Evolutionary conservation across 2,329 filamentous ascomycete species (phyloP).

Genomic region (Claviceps humidiphila): DNA sequence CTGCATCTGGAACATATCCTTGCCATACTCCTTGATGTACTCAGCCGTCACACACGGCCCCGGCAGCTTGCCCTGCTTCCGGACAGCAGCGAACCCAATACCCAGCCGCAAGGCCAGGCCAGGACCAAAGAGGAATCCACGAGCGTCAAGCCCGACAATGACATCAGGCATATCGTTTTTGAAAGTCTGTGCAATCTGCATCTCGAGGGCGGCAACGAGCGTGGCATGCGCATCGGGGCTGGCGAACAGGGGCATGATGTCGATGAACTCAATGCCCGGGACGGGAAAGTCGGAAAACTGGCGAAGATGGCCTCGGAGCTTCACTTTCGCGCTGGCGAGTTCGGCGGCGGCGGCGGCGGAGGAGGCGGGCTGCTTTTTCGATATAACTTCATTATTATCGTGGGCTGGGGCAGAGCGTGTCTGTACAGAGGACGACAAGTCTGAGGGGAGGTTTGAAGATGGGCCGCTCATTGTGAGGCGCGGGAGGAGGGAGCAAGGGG

Average conservation of each 20-base stretch:
- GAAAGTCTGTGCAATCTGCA: conserved; percentile 59
- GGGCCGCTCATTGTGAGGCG: conserved; percentile 22
- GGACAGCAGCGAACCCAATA: conserved; percentile 79
- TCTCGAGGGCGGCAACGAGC: conserved; percentile 72
- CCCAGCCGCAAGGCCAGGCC: conserved; percentile 71
- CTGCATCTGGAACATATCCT: conserved; percentile 95
- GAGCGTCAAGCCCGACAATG: conserved; percentile 82
- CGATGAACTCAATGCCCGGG: conserved; percentile 88
- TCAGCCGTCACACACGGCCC: conserved; percentile 73
- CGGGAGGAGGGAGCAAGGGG: conserved; percentile 11
- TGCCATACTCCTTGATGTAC: conserved; percentile 92
- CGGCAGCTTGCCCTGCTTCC: conserved; percentile 92
- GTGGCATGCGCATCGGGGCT: conserved; percentile 58
- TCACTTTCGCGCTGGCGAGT: conserved; percentile 57
- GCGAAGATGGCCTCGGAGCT: conserved; percentile 59
- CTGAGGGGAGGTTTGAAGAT: conserved; percentile 12
- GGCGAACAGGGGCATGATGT: conserved; percentile 93
- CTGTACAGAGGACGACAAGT: conserved; percentile 10
- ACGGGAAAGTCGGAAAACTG: conserved; percentile 87
- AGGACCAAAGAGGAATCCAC: conserved; percentile 92
- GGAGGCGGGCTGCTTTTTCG: conserved; percentile 50
- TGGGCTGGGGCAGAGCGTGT: conserved; percentile 18
- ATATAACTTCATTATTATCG: conserved; percentile 37
- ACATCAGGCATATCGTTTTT: conserved; percentile 61
- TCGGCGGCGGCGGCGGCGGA: conserved; percentile 47